Conservation (phyloP, 805 yeast species). For the Kodamaea neixiangensis region DNA sequence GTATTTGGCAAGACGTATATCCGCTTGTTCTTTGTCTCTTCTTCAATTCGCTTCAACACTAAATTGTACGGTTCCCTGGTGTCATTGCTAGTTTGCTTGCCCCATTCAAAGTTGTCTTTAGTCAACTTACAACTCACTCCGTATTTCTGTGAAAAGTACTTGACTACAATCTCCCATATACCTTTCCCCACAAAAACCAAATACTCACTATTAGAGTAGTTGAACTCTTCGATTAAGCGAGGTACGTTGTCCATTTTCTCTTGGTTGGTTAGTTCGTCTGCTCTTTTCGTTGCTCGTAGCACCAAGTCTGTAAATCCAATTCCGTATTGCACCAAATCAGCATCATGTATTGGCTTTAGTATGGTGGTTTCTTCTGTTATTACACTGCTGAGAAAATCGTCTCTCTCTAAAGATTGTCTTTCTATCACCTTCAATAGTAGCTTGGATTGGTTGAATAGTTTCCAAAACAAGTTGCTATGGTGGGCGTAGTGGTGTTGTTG, state of each 20-base stretch:
- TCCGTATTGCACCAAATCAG: conserved; percentile 38
- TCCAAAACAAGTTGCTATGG: conserved; percentile 68
- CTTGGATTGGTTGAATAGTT: conserved; percentile 53
- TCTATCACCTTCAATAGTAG: conserved; percentile 30
- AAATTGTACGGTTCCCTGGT: background rate
- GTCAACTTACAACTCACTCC: conserved; percentile 28
- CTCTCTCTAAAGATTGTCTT: conserved; percentile 7
- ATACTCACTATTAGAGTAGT: conserved; percentile 35
- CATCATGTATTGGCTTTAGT: conserved; percentile 41
- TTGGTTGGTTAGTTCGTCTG: conserved; percentile 48
- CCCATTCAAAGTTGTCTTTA: conserved; percentile 52
- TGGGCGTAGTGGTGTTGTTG: conserved; percentile 76
- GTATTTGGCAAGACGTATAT: conserved; percentile 70
- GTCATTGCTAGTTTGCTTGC: conserved; percentile 30
- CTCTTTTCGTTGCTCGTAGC: conserved; percentile 59
- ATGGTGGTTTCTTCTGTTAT: conserved; percentile 16
- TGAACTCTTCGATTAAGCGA: conserved; percentile 48
- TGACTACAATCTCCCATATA: conserved; percentile 64
- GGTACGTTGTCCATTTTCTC: conserved; percentile 63
- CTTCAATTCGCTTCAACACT: conserved; percentile 19
- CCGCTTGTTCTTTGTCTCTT: conserved; percentile 19
- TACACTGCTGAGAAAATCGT: conserved; percentile 16
- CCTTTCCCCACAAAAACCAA: conserved; percentile 73
- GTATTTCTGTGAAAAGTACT: conserved; percentile 26
- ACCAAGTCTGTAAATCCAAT: conserved; percentile 77